These are phyloP conservation scores for Ilex asprella DNA, from an alignment of 257 asterid species.

Conservation along the genomic window DNA sequence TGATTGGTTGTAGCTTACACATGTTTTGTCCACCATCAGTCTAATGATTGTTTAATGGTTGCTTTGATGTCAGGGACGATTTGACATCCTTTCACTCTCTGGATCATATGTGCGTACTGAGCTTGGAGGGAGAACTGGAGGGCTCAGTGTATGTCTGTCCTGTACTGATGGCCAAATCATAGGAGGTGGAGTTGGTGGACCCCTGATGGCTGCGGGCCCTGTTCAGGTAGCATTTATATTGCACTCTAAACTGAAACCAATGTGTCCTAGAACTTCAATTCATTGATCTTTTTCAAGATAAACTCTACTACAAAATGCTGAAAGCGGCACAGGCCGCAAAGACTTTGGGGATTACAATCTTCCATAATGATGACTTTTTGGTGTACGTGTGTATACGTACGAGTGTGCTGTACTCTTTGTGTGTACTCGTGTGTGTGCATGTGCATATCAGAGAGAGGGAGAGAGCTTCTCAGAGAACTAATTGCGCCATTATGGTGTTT, in stretches of 20 bases:
- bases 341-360: background rate
- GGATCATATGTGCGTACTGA: constrained; percentile 56
- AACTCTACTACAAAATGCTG: background rate
- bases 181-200: constrained; percentile 68
- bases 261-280: background rate
- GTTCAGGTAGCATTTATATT: constrained; percentile 33
- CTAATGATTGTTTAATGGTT: background rate
- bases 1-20: background rate
- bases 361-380: background rate
- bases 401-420: too few relatives aligned
- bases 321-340: background rate
- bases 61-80: constrained; percentile 42
- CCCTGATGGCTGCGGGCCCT: constrained; percentile 58
- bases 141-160: constrained; percentile 51
- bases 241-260: background rate
- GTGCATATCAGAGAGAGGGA: too few relatives aligned
- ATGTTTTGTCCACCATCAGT: background rate
- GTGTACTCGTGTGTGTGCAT: too few relatives aligned
- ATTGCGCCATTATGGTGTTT: too few relatives aligned
- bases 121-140: constrained; percentile 48
- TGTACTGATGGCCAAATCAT: constrained; percentile 55
- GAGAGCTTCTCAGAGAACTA: too few relatives aligned
- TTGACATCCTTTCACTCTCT: constrained; percentile 48
- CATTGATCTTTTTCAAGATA: background rate
- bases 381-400: background rate